Base-by-base conservation (phyloP, 306 rosid species). In the Acmispon strigosus region DNA sequence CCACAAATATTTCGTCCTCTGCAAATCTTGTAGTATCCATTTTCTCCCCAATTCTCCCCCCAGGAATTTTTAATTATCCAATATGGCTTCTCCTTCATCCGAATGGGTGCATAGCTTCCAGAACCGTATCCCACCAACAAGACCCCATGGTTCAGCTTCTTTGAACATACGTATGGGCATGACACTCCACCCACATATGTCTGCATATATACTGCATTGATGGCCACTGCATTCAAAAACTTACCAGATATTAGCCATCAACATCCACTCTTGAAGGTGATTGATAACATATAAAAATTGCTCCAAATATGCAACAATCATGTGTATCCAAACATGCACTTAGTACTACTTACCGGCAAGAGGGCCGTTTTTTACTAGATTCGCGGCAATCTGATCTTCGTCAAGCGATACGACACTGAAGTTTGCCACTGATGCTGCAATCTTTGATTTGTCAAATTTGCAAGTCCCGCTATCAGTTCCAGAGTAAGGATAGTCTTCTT, bases 21-120 rank as follows among this genome's bases (percentile, higher is more conserved):
- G 81, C 99, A 94, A 43, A 94, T 94, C 68, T 86, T 94, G 80
- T 94, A 94, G 77, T 36, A 94, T 15, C 99, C 99, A 54, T 69
- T 84, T 83, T 94, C 99, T 78, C 99, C 99, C 99, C 99, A 94
- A 9, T 55, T 83, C 75, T 78, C 85, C 49, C 99, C 99, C 99
- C 99, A 94, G 0, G 99, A 94, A 52, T 94, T 94, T 49, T 94
- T 94, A 0, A 94, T 94, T 73, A 94, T 91, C 99, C 99, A 94
- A 73, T 78, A 91, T 36, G 88, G 88, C 82, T 91, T 94, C 76
- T 91, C 90, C 82, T 92, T 87, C 97, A 94, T 69, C 67, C 97
- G 72, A 58, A 85, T 67, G 1, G 97, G 90, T 37, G 99, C 72
- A 80, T 87, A 94, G 4, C 84, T 95, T 10, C 77, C 83, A 1